Base-by-base conservation (phyloP, 108 stramenopile species). In the Cylindrotheca fusiformis region DNA sequence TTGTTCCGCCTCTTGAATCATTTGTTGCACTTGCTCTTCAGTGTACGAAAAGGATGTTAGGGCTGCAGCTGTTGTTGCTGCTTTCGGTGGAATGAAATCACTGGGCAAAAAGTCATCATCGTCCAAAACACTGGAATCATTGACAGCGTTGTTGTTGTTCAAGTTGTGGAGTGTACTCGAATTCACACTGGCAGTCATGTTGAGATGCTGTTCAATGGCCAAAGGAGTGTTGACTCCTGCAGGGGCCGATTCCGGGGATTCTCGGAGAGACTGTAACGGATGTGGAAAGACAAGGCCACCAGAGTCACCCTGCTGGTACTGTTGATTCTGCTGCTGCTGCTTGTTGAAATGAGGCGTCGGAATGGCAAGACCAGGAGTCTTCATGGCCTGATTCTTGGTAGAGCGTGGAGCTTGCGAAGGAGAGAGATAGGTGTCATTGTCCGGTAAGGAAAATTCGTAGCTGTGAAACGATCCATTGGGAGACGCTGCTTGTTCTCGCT, bases 61-160 rank as follows among this genome's bases (percentile, higher is more conserved):
- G n/a, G n/a, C n/a, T n/a, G n/a, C n/a, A n/a, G n/a, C n/a, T 1
- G 32, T 27, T 26, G 0, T 25, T 33, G 51, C 48, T 14, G 4
- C 28, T 18, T 63, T 33, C 21, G 31, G 46, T 20, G 46, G 20
- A 17, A 18, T 2, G 5, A 36, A 23, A 24, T 48, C 45, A 48
- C 2, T 24, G n/a, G 62, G 49, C 5, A 20, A 24, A 4, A 24
- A 18, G 26, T 55, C 28, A 55, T 67, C 66, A 63, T 75, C 74
- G 32, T 75, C 74, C 1, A 61, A 62, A n/a, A 68, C 31, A 63
- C 63, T 63, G 1, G 67, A 66, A 45, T 67, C 74, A 1, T 71
- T 63, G 36, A 59, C 67, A 27, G 64, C 71, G 44, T 66, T 65
- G 3, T 46, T 61, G 24, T 1, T 56, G 31, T 1, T 56, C 28